Conservation (phyloP, 495 filamentous ascomycete genomes). For the Aspergillus sclerotiicarbonarius region DNA sequence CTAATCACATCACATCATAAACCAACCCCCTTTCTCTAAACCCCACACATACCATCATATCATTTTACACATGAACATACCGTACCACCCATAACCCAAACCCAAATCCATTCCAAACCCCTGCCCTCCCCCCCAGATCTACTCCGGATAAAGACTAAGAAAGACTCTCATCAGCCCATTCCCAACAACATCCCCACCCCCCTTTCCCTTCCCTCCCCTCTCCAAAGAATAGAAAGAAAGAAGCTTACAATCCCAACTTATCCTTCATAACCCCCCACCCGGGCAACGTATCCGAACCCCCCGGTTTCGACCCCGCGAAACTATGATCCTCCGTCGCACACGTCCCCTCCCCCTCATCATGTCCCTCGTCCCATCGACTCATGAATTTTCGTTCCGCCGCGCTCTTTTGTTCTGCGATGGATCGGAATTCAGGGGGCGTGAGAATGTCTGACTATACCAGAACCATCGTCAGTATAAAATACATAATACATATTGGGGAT, state of each 20-base stretch:
- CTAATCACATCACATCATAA: not conserved
- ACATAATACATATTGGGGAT: too few species aligned
- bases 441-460: conserved; percentile 22
- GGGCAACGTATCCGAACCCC: conserved; percentile 31
- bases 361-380: conserved; percentile 19
- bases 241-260: conserved; percentile 28
- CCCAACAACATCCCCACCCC: not conserved
- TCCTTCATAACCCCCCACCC: conserved; percentile 31
- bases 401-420: conserved; percentile 34
- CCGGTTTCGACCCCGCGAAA: conserved; percentile 36
- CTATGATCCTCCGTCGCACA: conserved; percentile 37
- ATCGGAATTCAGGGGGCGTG: conserved; percentile 31
- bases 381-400: conserved; percentile 26
- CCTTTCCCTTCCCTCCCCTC: not conserved
- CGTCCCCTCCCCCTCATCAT: conserved; percentile 15
- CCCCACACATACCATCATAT: not conserved
- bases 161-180: not conserved
- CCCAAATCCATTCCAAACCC: not conserved
- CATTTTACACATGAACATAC: not conserved
- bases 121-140: not conserved
- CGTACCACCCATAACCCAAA: not conserved
- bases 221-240: conserved; percentile 2
- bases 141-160: conserved; percentile 4
- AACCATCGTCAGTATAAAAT: not conserved
- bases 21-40: not conserved